phyloP scores from a whole-genome alignment of 495 filamentous ascomycete genomes.

The Apodospora peruviana region DNA sequence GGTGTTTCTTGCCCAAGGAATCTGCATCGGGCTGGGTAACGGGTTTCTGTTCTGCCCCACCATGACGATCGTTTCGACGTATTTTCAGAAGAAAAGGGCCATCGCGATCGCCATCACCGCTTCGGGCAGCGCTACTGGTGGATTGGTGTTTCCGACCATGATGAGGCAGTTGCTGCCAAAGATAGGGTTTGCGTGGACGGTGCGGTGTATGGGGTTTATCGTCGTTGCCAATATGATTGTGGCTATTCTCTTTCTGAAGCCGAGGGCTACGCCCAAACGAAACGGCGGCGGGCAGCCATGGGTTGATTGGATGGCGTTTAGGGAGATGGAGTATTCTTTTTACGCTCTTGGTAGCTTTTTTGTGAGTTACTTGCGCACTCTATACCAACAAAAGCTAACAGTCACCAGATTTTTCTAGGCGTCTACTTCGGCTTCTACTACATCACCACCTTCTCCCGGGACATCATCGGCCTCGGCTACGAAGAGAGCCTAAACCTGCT shows the following conservation, averaged over 20 bases:
- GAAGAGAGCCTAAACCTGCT: constrained; percentile 59
- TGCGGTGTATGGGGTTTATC: constrained; percentile 29
- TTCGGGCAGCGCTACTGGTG: constrained; percentile 67
- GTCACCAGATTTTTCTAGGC: constrained; percentile 20
- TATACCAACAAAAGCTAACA: neutral
- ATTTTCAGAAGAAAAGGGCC: constrained; percentile 62
- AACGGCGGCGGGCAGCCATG: constrained; percentile 42
- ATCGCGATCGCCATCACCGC: constrained; percentile 66
- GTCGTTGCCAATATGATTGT: neutral
- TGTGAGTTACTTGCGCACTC: constrained; percentile 24
- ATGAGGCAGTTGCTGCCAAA: constrained; percentile 60
- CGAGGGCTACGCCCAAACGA: constrained; percentile 32
- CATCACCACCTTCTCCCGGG: constrained; percentile 53
- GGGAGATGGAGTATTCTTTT: constrained; percentile 57
- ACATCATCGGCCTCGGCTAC: constrained; percentile 41
- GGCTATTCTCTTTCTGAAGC: neutral
- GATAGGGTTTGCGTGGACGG: constrained; percentile 75
- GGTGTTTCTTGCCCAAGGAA: constrained; percentile 70
- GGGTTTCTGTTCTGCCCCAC: constrained; percentile 69
- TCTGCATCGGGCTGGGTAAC: constrained; percentile 68
- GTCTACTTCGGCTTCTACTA: constrained; percentile 77
- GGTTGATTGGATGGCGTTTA: constrained; percentile 64
- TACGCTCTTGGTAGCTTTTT: constrained; percentile 63
- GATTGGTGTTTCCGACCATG: constrained; percentile 70
- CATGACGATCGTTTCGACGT: constrained; percentile 65